phyloP scores from a whole-genome alignment of 192 early-diverging fungal species.

The Spizellomyces sp. region DNA sequence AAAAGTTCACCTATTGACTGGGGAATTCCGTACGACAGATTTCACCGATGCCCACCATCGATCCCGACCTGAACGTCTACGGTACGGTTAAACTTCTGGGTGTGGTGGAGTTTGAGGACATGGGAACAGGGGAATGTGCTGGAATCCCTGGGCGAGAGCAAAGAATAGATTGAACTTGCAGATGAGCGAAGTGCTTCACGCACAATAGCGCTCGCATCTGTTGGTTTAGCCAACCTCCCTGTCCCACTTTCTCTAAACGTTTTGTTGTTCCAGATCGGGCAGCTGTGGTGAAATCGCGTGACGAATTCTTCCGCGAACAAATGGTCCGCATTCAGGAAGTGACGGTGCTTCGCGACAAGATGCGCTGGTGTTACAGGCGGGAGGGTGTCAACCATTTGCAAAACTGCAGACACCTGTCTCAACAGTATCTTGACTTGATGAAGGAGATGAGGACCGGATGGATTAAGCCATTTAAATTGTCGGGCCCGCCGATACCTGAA shows the following conservation, averaged over 20 bases:
- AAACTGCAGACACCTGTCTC: slow-evolving; percentile 83
- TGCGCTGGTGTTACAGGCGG: slow-evolving; percentile 87
- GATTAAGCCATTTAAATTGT: slow-evolving; percentile 29
- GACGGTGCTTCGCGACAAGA: slow-evolving; percentile 78
- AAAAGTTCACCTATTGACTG: no score
- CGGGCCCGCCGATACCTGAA: neutral
- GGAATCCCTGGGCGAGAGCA: neutral
- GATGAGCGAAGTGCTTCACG: no score
- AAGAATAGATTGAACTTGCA: no score
- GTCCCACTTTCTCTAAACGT: neutral
- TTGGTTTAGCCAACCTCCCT: no score
- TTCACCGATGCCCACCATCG: slow-evolving; percentile 41
- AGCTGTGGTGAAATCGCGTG: slow-evolving; percentile 70
- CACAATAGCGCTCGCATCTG: no score
- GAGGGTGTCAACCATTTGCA: slow-evolving; percentile 94
- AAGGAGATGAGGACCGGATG: slow-evolving; percentile 31
- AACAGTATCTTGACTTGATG: slow-evolving; percentile 74
- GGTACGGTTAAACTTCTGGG: slow-evolving; percentile 23
- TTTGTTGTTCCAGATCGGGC: slow-evolving; percentile 30
- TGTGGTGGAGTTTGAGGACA: neutral
- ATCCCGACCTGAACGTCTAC: slow-evolving; percentile 43
- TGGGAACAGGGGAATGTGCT: slow-evolving; percentile 1
- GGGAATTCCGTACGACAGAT: slow-evolving; percentile 22
- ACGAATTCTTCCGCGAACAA: slow-evolving; percentile 81
- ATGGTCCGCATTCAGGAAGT: slow-evolving; percentile 93